phyloP scores from a whole-genome alignment of 345 rosid species.

The Heritiera fomes region DNA sequence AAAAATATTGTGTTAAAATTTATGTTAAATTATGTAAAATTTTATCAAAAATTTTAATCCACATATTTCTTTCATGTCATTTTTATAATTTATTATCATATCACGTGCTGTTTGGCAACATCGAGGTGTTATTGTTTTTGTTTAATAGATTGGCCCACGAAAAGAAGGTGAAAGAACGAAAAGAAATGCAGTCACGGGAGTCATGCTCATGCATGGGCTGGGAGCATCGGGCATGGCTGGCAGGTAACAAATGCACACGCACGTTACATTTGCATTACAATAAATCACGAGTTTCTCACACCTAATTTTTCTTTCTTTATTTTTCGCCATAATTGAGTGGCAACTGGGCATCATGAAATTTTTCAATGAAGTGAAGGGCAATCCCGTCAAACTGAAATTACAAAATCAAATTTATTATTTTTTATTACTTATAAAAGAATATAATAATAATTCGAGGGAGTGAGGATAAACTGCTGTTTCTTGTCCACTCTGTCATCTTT shows the following conservation, averaged over 20 bases:
- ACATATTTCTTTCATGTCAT: no score
- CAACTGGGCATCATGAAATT: conserved; percentile 12
- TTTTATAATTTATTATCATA: no score
- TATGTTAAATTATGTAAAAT: no score
- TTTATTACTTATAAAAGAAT: not conserved
- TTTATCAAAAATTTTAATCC: no score
- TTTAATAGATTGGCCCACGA: not conserved
- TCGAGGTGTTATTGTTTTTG: not conserved
- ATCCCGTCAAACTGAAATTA: not conserved
- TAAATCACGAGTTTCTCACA: conserved; percentile 21
- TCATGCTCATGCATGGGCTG: not conserved
- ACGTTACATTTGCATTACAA: not conserved
- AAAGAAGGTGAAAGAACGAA: not conserved
- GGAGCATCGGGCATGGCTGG: no score
- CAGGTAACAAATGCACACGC: not conserved
- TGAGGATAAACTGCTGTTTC: not conserved
- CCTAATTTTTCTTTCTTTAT: not conserved
- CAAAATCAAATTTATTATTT: not conserved
- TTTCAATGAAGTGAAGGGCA: conserved; percentile 5
- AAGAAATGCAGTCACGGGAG: not conserved
- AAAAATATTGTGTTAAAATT: no score
- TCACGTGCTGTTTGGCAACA: no score
- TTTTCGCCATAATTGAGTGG: conserved; percentile 2
- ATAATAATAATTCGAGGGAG: not conserved
- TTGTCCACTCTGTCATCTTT: not conserved